Conservation (phyloP, 495 filamentous ascomycete species). For the Aspergillus funiculosus region DNA sequence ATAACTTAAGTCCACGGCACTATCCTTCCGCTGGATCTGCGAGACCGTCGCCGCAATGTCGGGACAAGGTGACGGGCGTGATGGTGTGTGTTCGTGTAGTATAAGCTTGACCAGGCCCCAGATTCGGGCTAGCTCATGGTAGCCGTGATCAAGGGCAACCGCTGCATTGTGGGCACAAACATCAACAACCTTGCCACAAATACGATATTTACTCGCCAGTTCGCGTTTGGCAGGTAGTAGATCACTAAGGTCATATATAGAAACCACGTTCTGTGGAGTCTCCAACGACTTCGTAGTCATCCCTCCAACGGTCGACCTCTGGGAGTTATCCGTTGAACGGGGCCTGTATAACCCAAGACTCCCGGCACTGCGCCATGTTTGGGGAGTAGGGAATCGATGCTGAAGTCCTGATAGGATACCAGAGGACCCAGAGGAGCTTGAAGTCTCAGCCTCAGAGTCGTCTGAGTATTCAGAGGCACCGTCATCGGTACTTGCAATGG, state of each 20-base stretch:
- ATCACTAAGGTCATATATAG: constrained; percentile 61
- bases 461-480: constrained; percentile 55
- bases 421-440: constrained; percentile 66
- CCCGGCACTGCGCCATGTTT: constrained; percentile 50
- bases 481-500: constrained; percentile 44
- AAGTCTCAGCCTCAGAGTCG: constrained; percentile 60
- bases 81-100: constrained; percentile 63
- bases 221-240: constrained; percentile 69
- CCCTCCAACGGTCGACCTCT: constrained; percentile 47
- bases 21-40: constrained; percentile 26
- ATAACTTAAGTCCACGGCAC: constrained; percentile 31
- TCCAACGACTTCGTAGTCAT: constrained; percentile 32
- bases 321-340: constrained; percentile 49
- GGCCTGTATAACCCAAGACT: constrained; percentile 42
- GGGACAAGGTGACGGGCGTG: constrained; percentile 35
- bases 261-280: constrained; percentile 51
- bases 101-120: constrained; percentile 79
- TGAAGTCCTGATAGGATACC: constrained; percentile 46
- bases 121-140: constrained; percentile 67
- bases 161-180: constrained; percentile 78
- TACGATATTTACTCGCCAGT: constrained; percentile 70
- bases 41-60: constrained; percentile 48
- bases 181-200: constrained; percentile 73
- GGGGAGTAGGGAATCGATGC: constrained; percentile 45
- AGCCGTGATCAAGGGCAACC: constrained; percentile 69